Percentiles rank a stretch among this genome's conserved stretches.
These are phyloP conservation scores for Mucor saturninus DNA, from an alignment of 371 early-diverging fungal species.

Conservation along the genomic window DNA sequence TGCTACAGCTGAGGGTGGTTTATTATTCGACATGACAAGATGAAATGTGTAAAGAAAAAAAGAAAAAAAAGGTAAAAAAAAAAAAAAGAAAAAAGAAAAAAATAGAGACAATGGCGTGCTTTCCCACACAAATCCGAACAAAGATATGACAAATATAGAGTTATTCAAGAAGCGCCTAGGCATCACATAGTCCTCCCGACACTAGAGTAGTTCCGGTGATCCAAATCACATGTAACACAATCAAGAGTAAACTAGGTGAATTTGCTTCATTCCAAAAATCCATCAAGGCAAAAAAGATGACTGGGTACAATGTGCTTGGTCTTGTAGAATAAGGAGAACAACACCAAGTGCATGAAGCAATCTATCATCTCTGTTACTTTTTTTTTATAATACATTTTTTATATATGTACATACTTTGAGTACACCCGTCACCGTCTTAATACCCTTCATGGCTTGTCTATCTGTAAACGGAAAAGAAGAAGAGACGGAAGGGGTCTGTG, in stretches of 20 bases:
- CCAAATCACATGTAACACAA: constrained; percentile 24
- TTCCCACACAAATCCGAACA: constrained; percentile 6
- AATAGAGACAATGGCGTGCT: constrained; percentile 22
- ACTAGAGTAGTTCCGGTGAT: constrained; percentile 18
- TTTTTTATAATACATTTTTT: neutral
- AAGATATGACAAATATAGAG: constrained; percentile 10
- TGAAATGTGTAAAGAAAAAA: neutral
- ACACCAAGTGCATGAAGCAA: constrained; percentile 46
- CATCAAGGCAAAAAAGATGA: constrained; percentile 41
- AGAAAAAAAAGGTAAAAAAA: constrained; percentile 2
- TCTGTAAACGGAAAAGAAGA: constrained; percentile 6
- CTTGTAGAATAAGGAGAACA: constrained; percentile 49
- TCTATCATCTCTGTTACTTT: constrained; percentile 15
- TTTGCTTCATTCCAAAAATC: constrained; percentile 43
- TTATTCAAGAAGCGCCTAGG: constrained; percentile 2
- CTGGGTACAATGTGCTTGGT: constrained; percentile 39
- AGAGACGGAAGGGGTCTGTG: neutral
- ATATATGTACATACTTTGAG: constrained; percentile 27
- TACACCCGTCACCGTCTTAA: constrained; percentile 38
- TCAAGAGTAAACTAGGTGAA: constrained; percentile 26
- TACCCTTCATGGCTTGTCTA: constrained; percentile 4
- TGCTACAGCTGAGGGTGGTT: constrained; percentile 36
- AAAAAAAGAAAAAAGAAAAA: constrained; percentile 4
- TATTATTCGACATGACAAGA: constrained; percentile 17
- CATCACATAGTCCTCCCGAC: constrained; percentile 25